Evolutionary conservation across 768 basidiomycete species (phyloP).

Genomic region (Boletellus ananiceps): DNA sequence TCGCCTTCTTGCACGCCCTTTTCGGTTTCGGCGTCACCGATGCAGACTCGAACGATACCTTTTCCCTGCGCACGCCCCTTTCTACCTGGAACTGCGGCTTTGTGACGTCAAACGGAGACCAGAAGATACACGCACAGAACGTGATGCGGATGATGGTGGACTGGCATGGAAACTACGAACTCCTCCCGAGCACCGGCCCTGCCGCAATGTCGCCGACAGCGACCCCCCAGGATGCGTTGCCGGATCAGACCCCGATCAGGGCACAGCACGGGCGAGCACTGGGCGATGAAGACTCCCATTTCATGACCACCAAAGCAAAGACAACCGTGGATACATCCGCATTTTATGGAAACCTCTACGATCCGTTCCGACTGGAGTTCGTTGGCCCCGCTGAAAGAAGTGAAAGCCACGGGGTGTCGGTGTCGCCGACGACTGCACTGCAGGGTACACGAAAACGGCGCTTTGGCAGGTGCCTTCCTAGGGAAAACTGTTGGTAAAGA

Average conservation of each 20-base stretch:
- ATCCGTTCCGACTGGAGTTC: slow-evolving; percentile 21
- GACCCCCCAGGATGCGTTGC: slow-evolving; percentile 22
- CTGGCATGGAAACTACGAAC: slow-evolving; percentile 21
- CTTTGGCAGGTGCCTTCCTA: slow-evolving; percentile 14
- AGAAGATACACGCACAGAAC: neutral
- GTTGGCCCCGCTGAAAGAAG: neutral
- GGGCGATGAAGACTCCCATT: neutral
- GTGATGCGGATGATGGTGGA: slow-evolving; percentile 9
- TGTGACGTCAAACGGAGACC: neutral
- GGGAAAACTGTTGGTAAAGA: slow-evolving; percentile 11
- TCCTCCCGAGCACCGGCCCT: slow-evolving; percentile 3
- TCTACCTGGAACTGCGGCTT: neutral
- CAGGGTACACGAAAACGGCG: slow-evolving; percentile 5
- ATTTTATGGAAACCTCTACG: slow-evolving; percentile 13
- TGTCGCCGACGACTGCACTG: slow-evolving; percentile 3
- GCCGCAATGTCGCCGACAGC: slow-evolving; percentile 2
- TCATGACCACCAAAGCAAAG: neutral
- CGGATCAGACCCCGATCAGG: slow-evolving; percentile 14
- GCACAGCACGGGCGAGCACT: neutral
- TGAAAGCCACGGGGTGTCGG: slow-evolving; percentile 1
- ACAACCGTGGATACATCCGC: neutral
- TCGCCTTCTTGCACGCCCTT: slow-evolving; percentile 25
- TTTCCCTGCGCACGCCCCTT: neutral
- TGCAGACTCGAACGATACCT: slow-evolving; percentile 1
- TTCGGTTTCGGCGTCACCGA: slow-evolving; percentile 18